Evolutionary conservation across 768 basidiomycete species (phyloP), one percentile per base, ranked within the genome.

Genomic region (Amanita pseudoporphyria): DNA sequence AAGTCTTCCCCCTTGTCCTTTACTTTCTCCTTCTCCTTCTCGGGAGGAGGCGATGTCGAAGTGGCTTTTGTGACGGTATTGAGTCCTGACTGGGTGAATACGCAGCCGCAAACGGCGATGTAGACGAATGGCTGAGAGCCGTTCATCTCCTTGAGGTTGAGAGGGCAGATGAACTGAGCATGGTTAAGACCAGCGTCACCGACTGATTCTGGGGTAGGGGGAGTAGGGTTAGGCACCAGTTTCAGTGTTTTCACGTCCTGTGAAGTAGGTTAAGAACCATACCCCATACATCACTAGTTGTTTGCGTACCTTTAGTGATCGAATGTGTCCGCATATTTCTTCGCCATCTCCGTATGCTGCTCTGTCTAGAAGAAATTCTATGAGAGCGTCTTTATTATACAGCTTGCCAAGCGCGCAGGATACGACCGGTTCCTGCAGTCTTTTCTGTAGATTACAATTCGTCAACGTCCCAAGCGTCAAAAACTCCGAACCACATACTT

Each of bases 71-170:
- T 57, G 42, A 91, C 73, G 2, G 84, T 82, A 51, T 81, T 82
- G 36, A 97, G 71, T 2, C 86, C 89, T 0, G 83, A 83, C 52
- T 87, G 85, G 3, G 90, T 85, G 67, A 97, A 90, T 28, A 92
- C 90, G 62, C 91, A 94, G 13, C 93, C 93, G 58, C 95, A 98
- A 0, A 82, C 68, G 12, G 75, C 71, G 56, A 97, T 65, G 61
- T 93, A 95, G 47, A 93, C 82, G 63, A 98, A 98, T 0, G 92
- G 90, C 46, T 86, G 77, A 3, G 65, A 62, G 12, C 96, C 96
- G 57, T 90, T 92, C 92, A 97, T 97, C 67, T 96, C 95, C 64
- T 91, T 90, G 54, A 89, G 69, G 1, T 85, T 90, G 45, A 98
- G 73, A 0, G 96, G 90, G 68, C 96, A 99, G 49, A 93, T 81